Conservation (phyloP, 106 monocot species). For the Dactylorhiza incarnata region DNA sequence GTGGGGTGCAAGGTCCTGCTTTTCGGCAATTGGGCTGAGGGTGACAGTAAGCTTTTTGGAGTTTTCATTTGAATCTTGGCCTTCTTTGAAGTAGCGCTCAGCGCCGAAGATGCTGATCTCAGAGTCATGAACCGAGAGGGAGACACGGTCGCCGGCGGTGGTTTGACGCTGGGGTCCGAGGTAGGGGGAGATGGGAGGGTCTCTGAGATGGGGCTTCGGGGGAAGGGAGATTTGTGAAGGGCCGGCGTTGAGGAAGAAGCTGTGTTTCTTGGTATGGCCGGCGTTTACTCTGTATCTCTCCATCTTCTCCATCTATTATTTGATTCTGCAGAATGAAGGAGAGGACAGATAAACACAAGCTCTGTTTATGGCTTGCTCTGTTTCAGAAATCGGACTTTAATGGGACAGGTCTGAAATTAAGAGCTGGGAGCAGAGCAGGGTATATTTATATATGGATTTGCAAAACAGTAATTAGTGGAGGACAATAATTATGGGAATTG, state of each 20-base stretch:
- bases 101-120: constrained; percentile 72
- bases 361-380: neutral
- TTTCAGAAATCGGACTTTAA: neutral
- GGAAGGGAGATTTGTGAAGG: constrained; percentile 24
- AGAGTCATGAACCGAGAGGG: constrained; percentile 15
- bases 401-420: no score
- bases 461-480: no score
- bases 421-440: no score
- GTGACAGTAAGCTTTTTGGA: constrained; percentile 2
- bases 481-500: no score
- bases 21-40: constrained; percentile 2
- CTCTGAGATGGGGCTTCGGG: constrained; percentile 12
- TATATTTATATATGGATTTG: no score
- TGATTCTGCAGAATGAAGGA: neutral
- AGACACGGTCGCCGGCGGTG: neutral
- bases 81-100: constrained; percentile 50
- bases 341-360: neutral
- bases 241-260: neutral
- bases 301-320: constrained; percentile 9
- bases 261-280: neutral
- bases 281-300: constrained; percentile 24
- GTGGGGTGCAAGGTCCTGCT: constrained; percentile 8
- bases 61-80: neutral
- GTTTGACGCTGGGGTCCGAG: neutral
- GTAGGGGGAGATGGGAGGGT: constrained; percentile 17